Evolutionary conservation across 2,329 filamentous ascomycete species (phyloP).

Genomic region (Aspergillus phoenicis): DNA sequence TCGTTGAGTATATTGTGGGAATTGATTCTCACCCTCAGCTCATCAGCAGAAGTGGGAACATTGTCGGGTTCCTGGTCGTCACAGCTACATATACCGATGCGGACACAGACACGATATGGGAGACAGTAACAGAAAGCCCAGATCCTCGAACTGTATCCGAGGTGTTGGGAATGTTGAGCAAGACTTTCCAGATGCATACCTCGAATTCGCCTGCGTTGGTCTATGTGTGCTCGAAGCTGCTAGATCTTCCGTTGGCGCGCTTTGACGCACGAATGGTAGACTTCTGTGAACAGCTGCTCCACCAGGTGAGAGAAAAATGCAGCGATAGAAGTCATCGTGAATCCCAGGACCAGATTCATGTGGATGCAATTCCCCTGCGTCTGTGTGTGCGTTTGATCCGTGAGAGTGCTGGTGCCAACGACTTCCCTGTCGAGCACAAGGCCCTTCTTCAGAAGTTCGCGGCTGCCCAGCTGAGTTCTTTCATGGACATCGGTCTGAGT

Average conservation of each 20-base stretch:
- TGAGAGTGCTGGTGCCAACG: slow-evolving; percentile 64
- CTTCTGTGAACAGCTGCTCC: slow-evolving; percentile 62
- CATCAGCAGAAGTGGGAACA: slow-evolving; percentile 76
- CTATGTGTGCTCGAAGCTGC: slow-evolving; percentile 72
- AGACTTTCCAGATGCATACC: slow-evolving; percentile 51
- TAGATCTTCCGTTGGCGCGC: slow-evolving; percentile 62
- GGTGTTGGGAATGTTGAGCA: slow-evolving; percentile 67
- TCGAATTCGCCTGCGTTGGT: slow-evolving; percentile 52
- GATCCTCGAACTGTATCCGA: slow-evolving; percentile 84
- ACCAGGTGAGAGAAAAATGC: slow-evolving; percentile 51
- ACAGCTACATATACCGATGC: slow-evolving; percentile 70
- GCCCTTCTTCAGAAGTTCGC: slow-evolving; percentile 67
- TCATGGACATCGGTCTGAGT: slow-evolving; percentile 62
- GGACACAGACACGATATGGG: slow-evolving; percentile 82
- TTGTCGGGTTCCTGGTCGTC: slow-evolving; percentile 83
- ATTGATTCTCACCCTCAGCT: slow-evolving; percentile 91
- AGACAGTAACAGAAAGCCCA: slow-evolving; percentile 75
- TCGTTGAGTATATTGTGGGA: slow-evolving; percentile 85
- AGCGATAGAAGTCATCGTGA: slow-evolving; percentile 32
- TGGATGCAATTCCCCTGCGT: slow-evolving; percentile 52
- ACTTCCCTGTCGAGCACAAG: slow-evolving; percentile 59
- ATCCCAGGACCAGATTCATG: slow-evolving; percentile 26
- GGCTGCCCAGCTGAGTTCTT: slow-evolving; percentile 60
- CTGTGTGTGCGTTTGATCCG: slow-evolving; percentile 69
- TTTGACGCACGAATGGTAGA: slow-evolving; percentile 65